phyloP scores from a whole-genome alignment of 495 filamentous ascomycete species.

The Schizothecium vesticola region DNA sequence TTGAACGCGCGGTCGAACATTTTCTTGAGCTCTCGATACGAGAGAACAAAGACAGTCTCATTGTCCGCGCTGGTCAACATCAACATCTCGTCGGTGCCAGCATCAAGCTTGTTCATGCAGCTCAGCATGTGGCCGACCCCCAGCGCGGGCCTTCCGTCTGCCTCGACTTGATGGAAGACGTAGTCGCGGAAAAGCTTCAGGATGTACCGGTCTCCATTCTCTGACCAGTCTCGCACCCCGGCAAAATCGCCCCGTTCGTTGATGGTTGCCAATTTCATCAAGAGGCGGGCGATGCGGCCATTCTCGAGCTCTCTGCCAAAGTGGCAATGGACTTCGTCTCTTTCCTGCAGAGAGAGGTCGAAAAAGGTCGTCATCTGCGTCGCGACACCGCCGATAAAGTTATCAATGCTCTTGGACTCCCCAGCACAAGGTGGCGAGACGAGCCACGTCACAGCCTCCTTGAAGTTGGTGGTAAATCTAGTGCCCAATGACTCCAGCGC shows the following conservation, averaged over 20 bases:
- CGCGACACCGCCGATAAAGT: slow-evolving; percentile 70
- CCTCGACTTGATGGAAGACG: slow-evolving; percentile 91
- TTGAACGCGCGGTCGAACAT: slow-evolving; percentile 72
- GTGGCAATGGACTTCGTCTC: slow-evolving; percentile 56
- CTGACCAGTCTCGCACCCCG: slow-evolving; percentile 69
- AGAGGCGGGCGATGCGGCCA: slow-evolving; percentile 72
- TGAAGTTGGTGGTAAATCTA: slow-evolving; percentile 66
- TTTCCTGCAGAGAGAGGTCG: slow-evolving; percentile 66
- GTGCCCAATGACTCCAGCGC: slow-evolving; percentile 67
- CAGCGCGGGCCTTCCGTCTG: slow-evolving; percentile 69
- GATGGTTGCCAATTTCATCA: slow-evolving; percentile 78
- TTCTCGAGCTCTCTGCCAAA: slow-evolving; percentile 84
- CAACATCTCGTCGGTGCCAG: slow-evolving; percentile 79
- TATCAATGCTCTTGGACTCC: slow-evolving; percentile 63
- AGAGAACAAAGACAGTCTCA: slow-evolving; percentile 77
- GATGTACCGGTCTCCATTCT: slow-evolving; percentile 83
- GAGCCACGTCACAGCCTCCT: slow-evolving; percentile 73
- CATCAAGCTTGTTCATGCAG: slow-evolving; percentile 88
- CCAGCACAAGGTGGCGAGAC: slow-evolving; percentile 48
- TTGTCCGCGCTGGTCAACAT: slow-evolving; percentile 83
- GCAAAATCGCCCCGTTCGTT: slow-evolving; percentile 86
- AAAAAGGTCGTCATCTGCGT: slow-evolving; percentile 63
- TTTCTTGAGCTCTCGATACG: slow-evolving; percentile 81
- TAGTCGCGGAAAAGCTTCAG: slow-evolving; percentile 94
- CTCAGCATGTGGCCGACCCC: slow-evolving; percentile 79